Percentiles rank a stretch among this genome's conserved stretches.
Evolutionary conservation across 495 filamentous ascomycete genomes (phyloP).

Genomic region (Articulospora tetracladia): DNA sequence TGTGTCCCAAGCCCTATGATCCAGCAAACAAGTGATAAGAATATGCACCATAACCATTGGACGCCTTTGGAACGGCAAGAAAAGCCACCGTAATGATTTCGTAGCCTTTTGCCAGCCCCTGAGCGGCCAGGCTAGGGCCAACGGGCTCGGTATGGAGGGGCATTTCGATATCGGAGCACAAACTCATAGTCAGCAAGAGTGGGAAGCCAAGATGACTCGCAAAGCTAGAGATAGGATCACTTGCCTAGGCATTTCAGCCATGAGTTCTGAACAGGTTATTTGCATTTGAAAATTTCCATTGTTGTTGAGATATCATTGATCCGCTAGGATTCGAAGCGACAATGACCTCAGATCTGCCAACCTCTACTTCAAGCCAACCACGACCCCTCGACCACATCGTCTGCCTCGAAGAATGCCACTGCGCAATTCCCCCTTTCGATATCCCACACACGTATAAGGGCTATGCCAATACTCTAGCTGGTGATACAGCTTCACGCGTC

Average conservation of each 20-base stretch:
- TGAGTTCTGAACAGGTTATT: not conserved
- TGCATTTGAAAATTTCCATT: not conserved
- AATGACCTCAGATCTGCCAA: not conserved
- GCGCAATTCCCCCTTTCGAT: conserved; percentile 37
- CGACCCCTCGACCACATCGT: conserved; percentile 33
- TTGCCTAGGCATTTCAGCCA: no score
- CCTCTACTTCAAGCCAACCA: not conserved
- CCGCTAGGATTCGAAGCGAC: not conserved
- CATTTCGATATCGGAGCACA: not conserved
- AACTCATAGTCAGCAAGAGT: not conserved
- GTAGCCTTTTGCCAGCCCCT: not conserved
- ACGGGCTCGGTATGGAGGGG: not conserved
- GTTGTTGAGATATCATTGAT: not conserved
- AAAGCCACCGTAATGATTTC: no score
- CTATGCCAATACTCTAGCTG: conserved; percentile 30
- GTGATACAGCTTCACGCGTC: conserved; percentile 35
- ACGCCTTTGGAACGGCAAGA: no score
- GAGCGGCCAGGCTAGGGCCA: not conserved
- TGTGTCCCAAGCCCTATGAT: no score
- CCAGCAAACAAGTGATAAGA: no score
- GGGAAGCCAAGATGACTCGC: not conserved
- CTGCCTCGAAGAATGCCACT: conserved; percentile 42
- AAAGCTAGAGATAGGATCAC: not conserved
- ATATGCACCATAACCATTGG: no score
- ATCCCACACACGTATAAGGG: conserved; percentile 36